Evolutionary conservation across 2,329 filamentous ascomycete genomes (phyloP).

Genomic region (Ceratocystis huliohia): DNA sequence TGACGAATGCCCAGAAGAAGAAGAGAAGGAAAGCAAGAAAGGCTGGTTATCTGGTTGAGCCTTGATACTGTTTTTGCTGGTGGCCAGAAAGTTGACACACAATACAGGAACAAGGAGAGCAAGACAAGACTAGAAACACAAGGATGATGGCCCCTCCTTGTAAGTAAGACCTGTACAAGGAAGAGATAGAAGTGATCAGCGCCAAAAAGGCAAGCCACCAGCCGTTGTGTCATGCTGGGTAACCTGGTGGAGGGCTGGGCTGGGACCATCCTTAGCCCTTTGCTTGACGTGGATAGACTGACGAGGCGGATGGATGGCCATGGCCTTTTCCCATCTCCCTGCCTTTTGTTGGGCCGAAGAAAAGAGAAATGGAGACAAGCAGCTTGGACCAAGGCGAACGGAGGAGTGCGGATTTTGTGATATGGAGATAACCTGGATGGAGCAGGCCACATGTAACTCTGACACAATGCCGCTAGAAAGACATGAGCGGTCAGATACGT

Average conservation of each 20-base stretch:
- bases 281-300: neutral
- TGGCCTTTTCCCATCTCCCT: neutral
- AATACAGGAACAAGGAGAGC: neutral
- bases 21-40: neutral
- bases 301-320: neutral
- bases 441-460: too few species aligned
- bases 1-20: neutral
- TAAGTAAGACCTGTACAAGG: neutral
- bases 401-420: neutral
- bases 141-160: neutral
- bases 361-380: neutral
- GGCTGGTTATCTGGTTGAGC: neutral
- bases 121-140: neutral
- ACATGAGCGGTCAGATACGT: too few species aligned
- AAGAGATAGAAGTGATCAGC: constrained; percentile 5
- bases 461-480: too few species aligned
- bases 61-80: neutral
- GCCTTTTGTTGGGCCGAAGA: too few species aligned
- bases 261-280: neutral
- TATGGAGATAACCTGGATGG: too few species aligned
- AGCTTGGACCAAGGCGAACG: neutral
- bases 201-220: constrained; percentile 7
- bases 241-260: neutral
- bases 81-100: neutral
- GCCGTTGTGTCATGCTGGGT: neutral